Evolutionary conservation across 192 early-diverging fungal species (phyloP).

Genomic region (Coemansia sp.): DNA sequence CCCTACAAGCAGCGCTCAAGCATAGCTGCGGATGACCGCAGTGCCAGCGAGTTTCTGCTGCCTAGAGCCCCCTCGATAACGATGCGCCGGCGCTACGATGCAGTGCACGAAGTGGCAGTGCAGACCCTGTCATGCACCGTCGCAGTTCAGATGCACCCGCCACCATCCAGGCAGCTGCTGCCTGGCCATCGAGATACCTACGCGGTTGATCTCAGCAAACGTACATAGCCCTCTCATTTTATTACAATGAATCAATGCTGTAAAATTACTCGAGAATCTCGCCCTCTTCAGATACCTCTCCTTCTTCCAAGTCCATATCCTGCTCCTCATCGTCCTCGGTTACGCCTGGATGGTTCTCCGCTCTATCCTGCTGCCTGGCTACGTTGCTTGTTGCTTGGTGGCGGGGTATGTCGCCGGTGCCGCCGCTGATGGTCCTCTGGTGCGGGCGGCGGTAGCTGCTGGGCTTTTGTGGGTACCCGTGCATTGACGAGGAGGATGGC

Average conservation of each 20-base stretch:
- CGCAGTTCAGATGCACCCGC: constrained; percentile 45
- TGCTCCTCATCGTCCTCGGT: constrained; percentile 30
- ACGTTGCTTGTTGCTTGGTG: too few species aligned
- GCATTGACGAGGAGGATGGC: not conserved
- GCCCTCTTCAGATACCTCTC: constrained; percentile 46
- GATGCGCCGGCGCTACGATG: constrained; percentile 37
- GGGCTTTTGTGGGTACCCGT: not conserved
- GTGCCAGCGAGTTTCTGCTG: not conserved
- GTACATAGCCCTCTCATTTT: not conserved
- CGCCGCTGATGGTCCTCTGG: constrained; percentile 7
- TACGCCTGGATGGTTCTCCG: not conserved
- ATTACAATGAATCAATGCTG: not conserved
- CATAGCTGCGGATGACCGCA: not conserved
- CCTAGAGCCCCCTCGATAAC: not conserved
- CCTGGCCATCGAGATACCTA: constrained; percentile 22
- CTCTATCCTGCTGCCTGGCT: not conserved
- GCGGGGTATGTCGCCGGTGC: constrained; percentile 14
- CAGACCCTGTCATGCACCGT: constrained; percentile 50
- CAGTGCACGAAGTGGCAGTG: constrained; percentile 9
- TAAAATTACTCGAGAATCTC: constrained; percentile 28
- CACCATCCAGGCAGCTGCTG: constrained; percentile 10
- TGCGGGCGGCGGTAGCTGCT: constrained; percentile 1
- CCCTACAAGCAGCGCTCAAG: not conserved
- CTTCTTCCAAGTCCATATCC: constrained; percentile 42
- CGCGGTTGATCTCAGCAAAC: constrained; percentile 25